These are phyloP conservation scores for Tetratostichococcus sp. DNA, from an alignment of 139 green algal genomes.

Conservation along the genomic window DNA sequence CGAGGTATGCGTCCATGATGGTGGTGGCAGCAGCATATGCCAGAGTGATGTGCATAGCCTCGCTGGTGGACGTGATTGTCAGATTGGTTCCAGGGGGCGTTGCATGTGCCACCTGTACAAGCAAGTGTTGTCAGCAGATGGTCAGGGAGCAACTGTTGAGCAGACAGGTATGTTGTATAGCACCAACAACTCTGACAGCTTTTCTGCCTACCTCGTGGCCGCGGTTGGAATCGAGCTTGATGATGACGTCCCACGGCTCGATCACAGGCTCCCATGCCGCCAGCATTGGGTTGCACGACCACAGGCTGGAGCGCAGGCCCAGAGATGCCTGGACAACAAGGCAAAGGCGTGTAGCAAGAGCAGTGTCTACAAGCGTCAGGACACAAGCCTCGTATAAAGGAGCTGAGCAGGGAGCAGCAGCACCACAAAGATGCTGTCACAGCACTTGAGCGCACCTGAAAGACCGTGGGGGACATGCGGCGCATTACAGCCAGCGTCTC, in stretches of 20 bases:
- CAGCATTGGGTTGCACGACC: slow-evolving; percentile 58
- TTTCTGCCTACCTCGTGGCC: slow-evolving; percentile 5
- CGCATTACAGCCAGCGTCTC: slow-evolving; percentile 26
- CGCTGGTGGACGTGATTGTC: slow-evolving; percentile 43
- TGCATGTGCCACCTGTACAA: slow-evolving; percentile 21
- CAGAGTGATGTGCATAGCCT: slow-evolving; percentile 50
- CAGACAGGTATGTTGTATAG: too few relatives aligned
- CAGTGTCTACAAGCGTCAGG: too few relatives aligned
- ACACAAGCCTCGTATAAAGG: too few relatives aligned
- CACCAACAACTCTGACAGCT: too few relatives aligned
- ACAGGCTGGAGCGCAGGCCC: slow-evolving; percentile 41
- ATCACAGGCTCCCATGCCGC: slow-evolving; percentile 81
- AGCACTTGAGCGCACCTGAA: slow-evolving; percentile 3
- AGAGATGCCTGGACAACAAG: slow-evolving; percentile 39
- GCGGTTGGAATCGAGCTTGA: slow-evolving; percentile 48
- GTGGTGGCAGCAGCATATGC: slow-evolving; percentile 34
- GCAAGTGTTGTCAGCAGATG: neutral
- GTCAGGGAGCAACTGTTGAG: too few relatives aligned
- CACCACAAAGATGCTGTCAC: slow-evolving; percentile 20
- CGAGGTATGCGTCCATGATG: slow-evolving; percentile 34
- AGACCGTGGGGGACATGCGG: slow-evolving; percentile 1
- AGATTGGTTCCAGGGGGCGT: slow-evolving; percentile 41
- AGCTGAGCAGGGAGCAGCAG: too few relatives aligned
- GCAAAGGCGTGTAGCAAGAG: too few relatives aligned
- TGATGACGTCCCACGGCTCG: slow-evolving; percentile 76